phyloP scores from a whole-genome alignment of 495 filamentous ascomycete genomes.

The Massariosphaeria phaeospora region DNA sequence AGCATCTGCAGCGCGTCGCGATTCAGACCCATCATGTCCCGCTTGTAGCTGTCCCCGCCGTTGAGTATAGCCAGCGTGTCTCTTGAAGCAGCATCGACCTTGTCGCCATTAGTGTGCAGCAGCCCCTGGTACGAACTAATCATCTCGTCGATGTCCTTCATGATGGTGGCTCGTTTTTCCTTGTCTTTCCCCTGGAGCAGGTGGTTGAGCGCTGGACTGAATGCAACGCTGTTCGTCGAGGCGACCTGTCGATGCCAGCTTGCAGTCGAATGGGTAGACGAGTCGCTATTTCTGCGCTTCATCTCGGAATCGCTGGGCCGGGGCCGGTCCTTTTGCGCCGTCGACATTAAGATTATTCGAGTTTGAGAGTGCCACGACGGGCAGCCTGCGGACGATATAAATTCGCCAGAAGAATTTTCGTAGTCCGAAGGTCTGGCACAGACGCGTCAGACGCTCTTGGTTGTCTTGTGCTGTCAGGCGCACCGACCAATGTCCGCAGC shows the following conservation, averaged over 20 bases:
- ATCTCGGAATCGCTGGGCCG: too few relatives aligned
- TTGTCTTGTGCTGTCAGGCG: background rate
- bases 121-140: constrained; percentile 24
- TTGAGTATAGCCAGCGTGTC: constrained; percentile 22
- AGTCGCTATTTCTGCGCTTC: constrained; percentile 3
- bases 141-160: constrained; percentile 32
- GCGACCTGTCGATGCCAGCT: constrained; percentile 1
- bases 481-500: constrained; percentile 9
- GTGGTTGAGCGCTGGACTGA: constrained; percentile 17
- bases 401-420: background rate
- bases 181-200: constrained; percentile 4
- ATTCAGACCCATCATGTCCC: constrained; percentile 19
- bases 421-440: constrained; percentile 11
- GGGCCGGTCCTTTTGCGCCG: too few relatives aligned
- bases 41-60: constrained; percentile 8
- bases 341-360: too few relatives aligned
- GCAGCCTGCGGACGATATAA: too few relatives aligned
- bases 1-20: constrained; percentile 18
- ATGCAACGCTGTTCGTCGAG: background rate
- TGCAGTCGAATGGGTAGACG: constrained; percentile 8
- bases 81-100: background rate
- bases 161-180: constrained; percentile 15
- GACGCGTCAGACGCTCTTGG: constrained; percentile 11
- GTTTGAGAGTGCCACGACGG: too few relatives aligned
- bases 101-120: background rate